These are phyloP conservation scores for Aureobasidium sp. DNA, from an alignment of 2,329 filamentous ascomycete species.

Conservation along the genomic window DNA sequence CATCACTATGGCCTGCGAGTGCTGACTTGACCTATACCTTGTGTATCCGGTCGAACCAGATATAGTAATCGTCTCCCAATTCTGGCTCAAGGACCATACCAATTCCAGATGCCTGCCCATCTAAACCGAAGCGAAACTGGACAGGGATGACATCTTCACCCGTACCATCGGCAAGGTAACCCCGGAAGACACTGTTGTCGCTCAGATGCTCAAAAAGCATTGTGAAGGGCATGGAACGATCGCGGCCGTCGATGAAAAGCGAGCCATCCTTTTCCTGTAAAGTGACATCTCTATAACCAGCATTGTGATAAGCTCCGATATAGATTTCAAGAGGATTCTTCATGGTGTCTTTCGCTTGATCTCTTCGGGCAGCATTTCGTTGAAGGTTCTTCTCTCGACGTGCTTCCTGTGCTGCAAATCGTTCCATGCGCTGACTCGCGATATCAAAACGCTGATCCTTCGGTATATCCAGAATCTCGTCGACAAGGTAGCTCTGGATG, in stretches of 20 bases:
- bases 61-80: background rate
- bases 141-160: background rate
- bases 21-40: no score
- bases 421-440: background rate
- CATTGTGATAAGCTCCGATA: background rate
- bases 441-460: background rate
- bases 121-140: background rate
- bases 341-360: background rate
- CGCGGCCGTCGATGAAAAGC: background rate
- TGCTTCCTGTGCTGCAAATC: background rate
- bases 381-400: background rate
- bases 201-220: background rate
- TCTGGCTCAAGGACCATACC: background rate
- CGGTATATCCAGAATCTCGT: background rate
- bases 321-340: background rate
- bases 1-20: no score
- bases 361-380: background rate
- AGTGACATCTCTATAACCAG: background rate
- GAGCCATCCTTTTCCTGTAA: background rate
- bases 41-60: background rate
- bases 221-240: background rate
- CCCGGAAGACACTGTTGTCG: background rate
- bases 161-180: background rate
- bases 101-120: background rate
- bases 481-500: background rate